A percentile compares a stretch with the other conserved stretches of the same genome.
Conservation (phyloP, 2,329 filamentous ascomycete genomes). For the Fusarium tuaranense region DNA sequence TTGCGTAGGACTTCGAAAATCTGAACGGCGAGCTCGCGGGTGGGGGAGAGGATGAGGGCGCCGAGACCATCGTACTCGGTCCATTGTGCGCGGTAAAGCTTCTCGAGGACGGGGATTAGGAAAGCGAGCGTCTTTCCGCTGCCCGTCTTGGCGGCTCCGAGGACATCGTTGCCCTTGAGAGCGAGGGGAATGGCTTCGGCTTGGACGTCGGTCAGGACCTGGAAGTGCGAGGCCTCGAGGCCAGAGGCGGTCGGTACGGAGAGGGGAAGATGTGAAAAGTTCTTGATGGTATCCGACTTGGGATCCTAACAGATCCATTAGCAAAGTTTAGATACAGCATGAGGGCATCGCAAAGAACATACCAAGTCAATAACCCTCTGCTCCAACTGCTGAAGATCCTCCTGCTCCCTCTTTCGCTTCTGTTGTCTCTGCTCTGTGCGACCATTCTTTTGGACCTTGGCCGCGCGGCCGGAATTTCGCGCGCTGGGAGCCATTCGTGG, state of each 20-base stretch:
- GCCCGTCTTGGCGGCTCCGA: constrained; percentile 95
- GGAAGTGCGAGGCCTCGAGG: constrained; percentile 88
- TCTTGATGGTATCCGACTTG: constrained; percentile 69
- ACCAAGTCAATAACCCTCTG: constrained; percentile 51
- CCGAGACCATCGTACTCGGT: constrained; percentile 92
- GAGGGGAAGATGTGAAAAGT: constrained; percentile 87
- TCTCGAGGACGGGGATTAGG: constrained; percentile 90
- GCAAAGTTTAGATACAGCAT: not conserved
- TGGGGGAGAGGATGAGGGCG: constrained; percentile 92
- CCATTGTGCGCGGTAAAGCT: constrained; percentile 89
- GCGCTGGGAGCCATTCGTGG: constrained; percentile 41
- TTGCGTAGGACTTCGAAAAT: constrained; percentile 96
- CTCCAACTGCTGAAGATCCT: constrained; percentile 50
- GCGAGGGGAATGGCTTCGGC: constrained; percentile 88
- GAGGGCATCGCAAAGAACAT: constrained; percentile 20
- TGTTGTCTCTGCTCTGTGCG: constrained; percentile 51
- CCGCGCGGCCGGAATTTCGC: constrained; percentile 37
- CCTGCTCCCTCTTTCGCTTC: constrained; percentile 54
- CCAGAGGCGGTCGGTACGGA: constrained; percentile 84
- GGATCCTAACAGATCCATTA: constrained; percentile 62
- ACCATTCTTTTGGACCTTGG: constrained; percentile 44
- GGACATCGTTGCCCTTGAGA: constrained; percentile 86
- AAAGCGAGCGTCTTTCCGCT: constrained; percentile 97
- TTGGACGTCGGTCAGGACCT: constrained; percentile 92
- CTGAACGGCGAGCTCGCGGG: constrained; percentile 93